Conservation (phyloP, 192 early-diverging fungal genomes). For the Umbelopsis sp. region DNA sequence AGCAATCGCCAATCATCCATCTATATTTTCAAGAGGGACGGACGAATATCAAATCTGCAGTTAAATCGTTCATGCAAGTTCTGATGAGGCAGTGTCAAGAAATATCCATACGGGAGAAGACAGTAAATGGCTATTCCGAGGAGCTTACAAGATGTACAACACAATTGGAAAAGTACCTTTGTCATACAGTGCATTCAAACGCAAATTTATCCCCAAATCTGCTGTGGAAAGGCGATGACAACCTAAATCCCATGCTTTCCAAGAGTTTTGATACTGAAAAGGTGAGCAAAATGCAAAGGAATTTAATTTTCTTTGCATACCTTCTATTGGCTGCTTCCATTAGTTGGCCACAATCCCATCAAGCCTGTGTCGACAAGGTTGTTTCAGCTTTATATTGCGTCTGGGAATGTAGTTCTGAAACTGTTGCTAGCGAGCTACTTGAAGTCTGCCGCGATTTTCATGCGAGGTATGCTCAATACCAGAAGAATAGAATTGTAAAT, state of each 20-base stretch:
- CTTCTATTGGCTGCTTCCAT: background rate
- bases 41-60: background rate
- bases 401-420: background rate
- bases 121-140: background rate
- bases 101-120: background rate
- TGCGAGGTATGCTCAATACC: background rate
- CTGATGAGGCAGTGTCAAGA: background rate
- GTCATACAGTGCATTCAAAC: background rate
- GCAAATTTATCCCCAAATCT: background rate
- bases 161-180: background rate
- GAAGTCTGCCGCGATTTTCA: background rate
- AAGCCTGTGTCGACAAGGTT: background rate
- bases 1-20: constrained; percentile 21
- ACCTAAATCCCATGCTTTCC: background rate
- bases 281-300: background rate
- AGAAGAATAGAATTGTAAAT: background rate
- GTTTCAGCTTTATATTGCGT: background rate
- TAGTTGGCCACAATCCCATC: background rate
- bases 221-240: background rate
- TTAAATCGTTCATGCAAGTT: constrained; percentile 4
- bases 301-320: background rate
- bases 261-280: background rate
- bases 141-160: constrained; percentile 12
- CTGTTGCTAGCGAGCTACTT: background rate
- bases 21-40: background rate